phyloP scores from a whole-genome alignment of 2,329 filamentous ascomycete genomes.

The Fusarium fujikuroi region DNA sequence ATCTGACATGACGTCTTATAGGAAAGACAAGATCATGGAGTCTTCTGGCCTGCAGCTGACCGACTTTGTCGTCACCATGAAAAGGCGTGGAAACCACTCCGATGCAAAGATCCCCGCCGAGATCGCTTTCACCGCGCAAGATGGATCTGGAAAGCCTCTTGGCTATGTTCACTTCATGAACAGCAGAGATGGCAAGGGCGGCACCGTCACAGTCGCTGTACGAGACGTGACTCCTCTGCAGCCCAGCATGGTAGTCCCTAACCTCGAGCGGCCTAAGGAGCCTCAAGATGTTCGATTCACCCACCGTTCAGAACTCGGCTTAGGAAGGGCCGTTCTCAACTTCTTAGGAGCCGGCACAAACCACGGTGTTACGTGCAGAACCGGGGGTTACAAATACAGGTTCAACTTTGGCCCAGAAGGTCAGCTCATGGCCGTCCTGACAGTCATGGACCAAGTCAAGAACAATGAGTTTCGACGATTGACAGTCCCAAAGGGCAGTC shows the following conservation, averaged over 20 bases:
- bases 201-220: slow-evolving; percentile 46
- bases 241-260: slow-evolving; percentile 46
- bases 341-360: slow-evolving; percentile 44
- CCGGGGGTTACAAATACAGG: slow-evolving; percentile 44
- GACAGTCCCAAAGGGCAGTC: too few species aligned
- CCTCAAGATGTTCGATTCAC: slow-evolving; percentile 31
- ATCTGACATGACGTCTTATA: neutral
- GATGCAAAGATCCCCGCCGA: slow-evolving; percentile 21
- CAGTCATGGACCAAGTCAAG: slow-evolving; percentile 2
- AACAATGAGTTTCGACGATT: neutral
- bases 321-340: slow-evolving; percentile 47
- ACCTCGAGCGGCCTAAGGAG: slow-evolving; percentile 41
- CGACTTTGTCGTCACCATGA: slow-evolving; percentile 38
- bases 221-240: slow-evolving; percentile 43
- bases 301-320: slow-evolving; percentile 47
- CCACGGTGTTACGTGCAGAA: slow-evolving; percentile 42
- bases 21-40: slow-evolving; percentile 46
- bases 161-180: slow-evolving; percentile 46
- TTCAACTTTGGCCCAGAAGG: slow-evolving; percentile 46
- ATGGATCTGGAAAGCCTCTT: slow-evolving; percentile 32
- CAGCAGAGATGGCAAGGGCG: slow-evolving; percentile 8
- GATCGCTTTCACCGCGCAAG: slow-evolving; percentile 43
- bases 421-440: slow-evolving; percentile 29
- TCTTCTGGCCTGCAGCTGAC: slow-evolving; percentile 35
- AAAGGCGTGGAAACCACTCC: slow-evolving; percentile 13